These are phyloP conservation scores for Colletotrichum sp. DNA, from an alignment of 2,329 filamentous ascomycete species.

Conservation along the genomic window DNA sequence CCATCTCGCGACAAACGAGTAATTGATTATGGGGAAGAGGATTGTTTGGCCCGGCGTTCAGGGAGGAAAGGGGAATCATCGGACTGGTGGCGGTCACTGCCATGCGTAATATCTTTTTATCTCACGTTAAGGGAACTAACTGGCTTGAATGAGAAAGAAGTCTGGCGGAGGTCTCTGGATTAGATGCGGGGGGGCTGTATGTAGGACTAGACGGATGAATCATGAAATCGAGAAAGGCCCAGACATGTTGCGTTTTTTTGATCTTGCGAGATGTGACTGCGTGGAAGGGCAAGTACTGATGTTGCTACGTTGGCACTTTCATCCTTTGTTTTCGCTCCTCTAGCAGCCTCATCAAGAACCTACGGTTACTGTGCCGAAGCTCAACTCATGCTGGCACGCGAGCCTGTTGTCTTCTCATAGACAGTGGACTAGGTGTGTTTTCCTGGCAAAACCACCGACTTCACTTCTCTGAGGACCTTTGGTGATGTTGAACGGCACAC, in stretches of 20 bases:
- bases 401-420: not conserved
- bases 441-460: too few species aligned
- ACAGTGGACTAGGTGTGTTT: too few species aligned
- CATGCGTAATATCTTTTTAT: not conserved
- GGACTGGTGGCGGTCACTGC: not conserved
- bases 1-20: not conserved
- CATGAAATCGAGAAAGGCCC: not conserved
- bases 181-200: not conserved
- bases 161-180: not conserved
- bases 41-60: constrained; percentile 15
- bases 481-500: not conserved
- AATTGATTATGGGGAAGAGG: not conserved
- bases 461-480: not conserved
- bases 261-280: not conserved
- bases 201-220: constrained; percentile 7
- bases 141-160: not conserved
- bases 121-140: not conserved
- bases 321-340: not conserved
- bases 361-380: not conserved
- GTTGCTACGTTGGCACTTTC: not conserved
- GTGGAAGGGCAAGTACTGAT: not conserved
- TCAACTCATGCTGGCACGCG: not conserved
- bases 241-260: fast-evolving
- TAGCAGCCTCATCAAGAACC: not conserved
- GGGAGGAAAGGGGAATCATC: not conserved